phyloP scores from a whole-genome alignment of 129 eudicot genomes.

The Gnaphalium uliginosum region DNA sequence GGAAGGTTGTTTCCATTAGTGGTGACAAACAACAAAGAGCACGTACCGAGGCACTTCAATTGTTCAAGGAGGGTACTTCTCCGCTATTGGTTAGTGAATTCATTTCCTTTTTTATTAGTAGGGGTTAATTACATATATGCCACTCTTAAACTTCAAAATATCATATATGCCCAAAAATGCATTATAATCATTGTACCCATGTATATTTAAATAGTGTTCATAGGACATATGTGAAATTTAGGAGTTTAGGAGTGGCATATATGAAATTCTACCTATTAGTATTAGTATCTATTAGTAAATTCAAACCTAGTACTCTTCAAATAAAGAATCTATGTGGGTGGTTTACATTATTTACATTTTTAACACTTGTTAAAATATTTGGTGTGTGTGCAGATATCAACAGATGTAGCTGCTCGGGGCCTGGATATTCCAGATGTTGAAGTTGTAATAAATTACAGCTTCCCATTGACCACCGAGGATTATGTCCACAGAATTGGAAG shows the following conservation, averaged over 20 bases:
- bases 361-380: neutral
- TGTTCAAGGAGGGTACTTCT: conserved; percentile 78
- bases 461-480: conserved; percentile 95
- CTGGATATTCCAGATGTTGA: conserved; percentile 95
- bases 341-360: neutral
- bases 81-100: conserved; percentile 67
- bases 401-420: conserved; percentile 99
- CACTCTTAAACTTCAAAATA: no score
- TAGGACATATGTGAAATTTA: no score
- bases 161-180: no score
- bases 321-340: neutral
- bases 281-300: no score
- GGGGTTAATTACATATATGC: no score
- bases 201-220: no score
- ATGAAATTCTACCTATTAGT: no score
- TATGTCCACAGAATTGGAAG: conserved; percentile 97
- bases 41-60: conserved; percentile 68
- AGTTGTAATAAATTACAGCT: conserved; percentile 93
- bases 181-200: no score
- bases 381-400: conserved; percentile 68
- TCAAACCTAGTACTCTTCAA: neutral
- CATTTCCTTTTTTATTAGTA: neutral
- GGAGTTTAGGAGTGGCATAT: no score
- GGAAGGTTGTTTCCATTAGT: conserved; percentile 87
- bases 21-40: conserved; percentile 89